phyloP scores from a whole-genome alignment of 805 yeast species.

The Teunomyces atbi region DNA sequence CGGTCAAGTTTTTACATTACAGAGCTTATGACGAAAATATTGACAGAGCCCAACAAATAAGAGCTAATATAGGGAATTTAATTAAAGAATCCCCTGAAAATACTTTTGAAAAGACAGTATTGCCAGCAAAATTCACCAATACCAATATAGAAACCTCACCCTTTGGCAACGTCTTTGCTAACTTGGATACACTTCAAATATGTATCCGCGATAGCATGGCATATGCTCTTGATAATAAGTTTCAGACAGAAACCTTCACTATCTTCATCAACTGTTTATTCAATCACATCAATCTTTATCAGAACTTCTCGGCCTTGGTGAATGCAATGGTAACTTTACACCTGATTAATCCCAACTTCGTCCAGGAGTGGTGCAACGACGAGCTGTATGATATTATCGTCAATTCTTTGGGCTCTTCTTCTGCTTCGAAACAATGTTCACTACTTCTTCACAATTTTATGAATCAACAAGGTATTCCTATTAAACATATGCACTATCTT shows the following conservation, averaged over 20 bases:
- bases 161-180: conserved; percentile 34
- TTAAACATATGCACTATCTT: conserved; percentile 18
- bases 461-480: conserved; percentile 2
- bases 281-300: conserved; percentile 32
- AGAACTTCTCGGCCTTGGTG: conserved; percentile 33
- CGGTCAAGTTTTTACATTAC: conserved; percentile 26
- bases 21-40: conserved; percentile 25
- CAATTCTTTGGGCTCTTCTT: conserved; percentile 24
- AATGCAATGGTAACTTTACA: conserved; percentile 18
- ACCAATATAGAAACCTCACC: conserved; percentile 21
- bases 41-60: conserved; percentile 10
- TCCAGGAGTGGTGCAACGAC: conserved; percentile 23
- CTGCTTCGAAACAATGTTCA: conserved; percentile 28
- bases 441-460: conserved; percentile 21
- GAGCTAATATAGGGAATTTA: conserved; percentile 9
- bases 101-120: conserved; percentile 9
- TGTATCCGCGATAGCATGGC: conserved; percentile 24
- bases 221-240: conserved; percentile 15
- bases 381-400: conserved; percentile 32
- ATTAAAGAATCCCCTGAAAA: conserved; percentile 13
- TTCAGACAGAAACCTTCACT: conserved; percentile 15
- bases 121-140: conserved; percentile 24
- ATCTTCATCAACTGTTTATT: conserved; percentile 36
- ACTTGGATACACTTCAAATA: conserved; percentile 19
- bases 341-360: conserved; percentile 13